A percentile compares a stretch with the other conserved stretches of the same genome.
phyloP scores from a whole-genome alignment of 2,329 filamentous ascomycete species.

The Sporothrix humicola region DNA sequence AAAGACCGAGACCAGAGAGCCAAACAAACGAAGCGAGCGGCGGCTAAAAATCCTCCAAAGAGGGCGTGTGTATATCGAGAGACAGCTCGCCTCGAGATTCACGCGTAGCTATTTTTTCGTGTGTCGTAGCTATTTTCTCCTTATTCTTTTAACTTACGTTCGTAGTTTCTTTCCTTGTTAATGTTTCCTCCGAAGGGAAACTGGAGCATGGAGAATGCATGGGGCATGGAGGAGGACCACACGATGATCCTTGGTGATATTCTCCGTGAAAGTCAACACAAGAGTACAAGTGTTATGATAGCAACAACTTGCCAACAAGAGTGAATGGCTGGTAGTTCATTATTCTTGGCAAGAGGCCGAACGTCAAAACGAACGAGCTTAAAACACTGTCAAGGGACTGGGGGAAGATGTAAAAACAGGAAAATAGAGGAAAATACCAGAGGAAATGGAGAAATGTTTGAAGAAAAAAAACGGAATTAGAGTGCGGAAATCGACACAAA shows the following conservation, averaged over 20 bases:
- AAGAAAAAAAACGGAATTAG: background rate
- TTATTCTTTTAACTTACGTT: background rate
- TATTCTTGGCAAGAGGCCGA: background rate
- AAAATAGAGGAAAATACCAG: background rate
- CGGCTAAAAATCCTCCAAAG: background rate
- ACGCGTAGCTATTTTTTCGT: background rate
- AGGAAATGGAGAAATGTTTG: background rate
- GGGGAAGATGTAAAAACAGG: background rate
- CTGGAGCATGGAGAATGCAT: background rate
- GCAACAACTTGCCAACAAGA: too few species aligned
- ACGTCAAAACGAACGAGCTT: conserved; percentile 4
- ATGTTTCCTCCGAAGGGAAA: background rate
- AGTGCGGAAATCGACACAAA: background rate
- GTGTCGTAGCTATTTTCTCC: background rate
- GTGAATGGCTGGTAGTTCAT: background rate
- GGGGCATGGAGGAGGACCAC: background rate
- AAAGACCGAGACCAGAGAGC: conserved; percentile 13
- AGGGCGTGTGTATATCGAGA: conserved; percentile 6
- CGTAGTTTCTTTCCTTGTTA: conserved; percentile 5
- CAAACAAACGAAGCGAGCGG: background rate
- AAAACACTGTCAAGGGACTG: background rate
- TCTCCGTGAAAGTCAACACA: background rate
- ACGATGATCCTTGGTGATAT: background rate
- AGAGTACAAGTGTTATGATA: background rate
- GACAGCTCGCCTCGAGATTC: background rate